These are phyloP conservation scores for Penicillium sp. DNA, from an alignment of 2,329 filamentous ascomycete genomes.

Conservation along the genomic window DNA sequence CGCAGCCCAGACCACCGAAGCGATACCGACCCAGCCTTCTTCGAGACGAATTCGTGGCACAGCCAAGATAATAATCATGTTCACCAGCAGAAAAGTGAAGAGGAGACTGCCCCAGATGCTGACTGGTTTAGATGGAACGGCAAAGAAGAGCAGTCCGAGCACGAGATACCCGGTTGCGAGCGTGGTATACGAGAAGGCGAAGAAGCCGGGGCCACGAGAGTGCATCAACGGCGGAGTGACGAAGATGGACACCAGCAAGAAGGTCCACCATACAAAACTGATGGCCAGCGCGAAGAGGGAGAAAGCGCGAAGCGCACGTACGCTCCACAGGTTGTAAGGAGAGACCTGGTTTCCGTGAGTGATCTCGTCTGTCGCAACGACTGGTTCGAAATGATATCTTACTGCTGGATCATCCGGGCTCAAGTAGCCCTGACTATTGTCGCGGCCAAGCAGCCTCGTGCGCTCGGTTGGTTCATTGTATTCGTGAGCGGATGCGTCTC, in stretches of 20 bases:
- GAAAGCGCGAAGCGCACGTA: slow-evolving; percentile 74
- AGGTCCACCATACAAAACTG: slow-evolving; percentile 87
- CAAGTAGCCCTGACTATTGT: slow-evolving; percentile 12
- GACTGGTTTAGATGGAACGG: slow-evolving; percentile 74
- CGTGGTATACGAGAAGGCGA: slow-evolving; percentile 78
- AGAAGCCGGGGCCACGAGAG: slow-evolving; percentile 87
- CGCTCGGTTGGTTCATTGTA: slow-evolving; percentile 30
- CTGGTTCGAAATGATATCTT: background rate
- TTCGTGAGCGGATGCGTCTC: slow-evolving; percentile 4
- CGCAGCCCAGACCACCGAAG: slow-evolving; percentile 77
- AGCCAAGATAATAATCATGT: slow-evolving; percentile 75
- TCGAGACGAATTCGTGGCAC: slow-evolving; percentile 73
- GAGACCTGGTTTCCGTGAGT: slow-evolving; percentile 53
- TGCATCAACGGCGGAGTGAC: slow-evolving; percentile 84
- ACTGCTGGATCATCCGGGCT: slow-evolving; percentile 26
- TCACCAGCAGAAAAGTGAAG: slow-evolving; percentile 64
- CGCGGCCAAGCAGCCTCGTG: slow-evolving; percentile 16
- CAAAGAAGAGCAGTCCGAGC: slow-evolving; percentile 80
- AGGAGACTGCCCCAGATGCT: slow-evolving; percentile 69
- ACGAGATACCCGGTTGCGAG: slow-evolving; percentile 73
- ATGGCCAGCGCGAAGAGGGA: slow-evolving; percentile 72
- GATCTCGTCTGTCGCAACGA: background rate
- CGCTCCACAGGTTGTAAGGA: slow-evolving; percentile 91
- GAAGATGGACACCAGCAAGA: slow-evolving; percentile 85
- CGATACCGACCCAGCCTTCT: slow-evolving; percentile 88